Evolutionary conservation across 148 eudicot species (phyloP).

Genomic region (Chenopodium berlandieri): DNA sequence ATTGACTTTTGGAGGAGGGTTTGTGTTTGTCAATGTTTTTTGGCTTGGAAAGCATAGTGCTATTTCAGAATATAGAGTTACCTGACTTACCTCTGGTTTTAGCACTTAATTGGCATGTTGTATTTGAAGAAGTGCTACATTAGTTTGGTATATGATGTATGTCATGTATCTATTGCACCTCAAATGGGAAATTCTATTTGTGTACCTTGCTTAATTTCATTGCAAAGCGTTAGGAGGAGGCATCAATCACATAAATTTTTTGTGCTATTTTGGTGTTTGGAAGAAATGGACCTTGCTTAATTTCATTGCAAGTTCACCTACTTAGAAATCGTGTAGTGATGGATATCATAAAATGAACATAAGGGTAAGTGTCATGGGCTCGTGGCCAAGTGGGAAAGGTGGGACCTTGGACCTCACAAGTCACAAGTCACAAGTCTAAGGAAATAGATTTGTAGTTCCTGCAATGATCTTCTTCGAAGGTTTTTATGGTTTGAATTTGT

Average conservation of each 20-base stretch:
- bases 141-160: background rate
- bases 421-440: too few species aligned
- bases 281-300: background rate
- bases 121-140: background rate
- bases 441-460: too few species aligned
- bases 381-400: too few species aligned
- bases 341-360: background rate
- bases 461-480: too few species aligned
- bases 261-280: background rate
- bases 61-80: background rate
- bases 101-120: background rate
- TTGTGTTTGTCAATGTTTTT: too few species aligned
- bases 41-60: too few species aligned
- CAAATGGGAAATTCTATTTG: background rate
- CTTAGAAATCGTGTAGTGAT: background rate
- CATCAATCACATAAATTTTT: background rate
- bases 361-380: background rate
- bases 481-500: background rate
- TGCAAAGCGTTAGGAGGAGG: background rate
- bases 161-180: background rate
- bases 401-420: too few species aligned
- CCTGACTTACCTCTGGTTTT: background rate
- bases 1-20: too few species aligned
- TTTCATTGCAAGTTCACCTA: background rate
- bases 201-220: background rate